Percentiles rank a stretch among this genome's conserved stretches.
Conservation (phyloP, 1,139 yeast genomes). For the Geotrichum macrosporum region DNA sequence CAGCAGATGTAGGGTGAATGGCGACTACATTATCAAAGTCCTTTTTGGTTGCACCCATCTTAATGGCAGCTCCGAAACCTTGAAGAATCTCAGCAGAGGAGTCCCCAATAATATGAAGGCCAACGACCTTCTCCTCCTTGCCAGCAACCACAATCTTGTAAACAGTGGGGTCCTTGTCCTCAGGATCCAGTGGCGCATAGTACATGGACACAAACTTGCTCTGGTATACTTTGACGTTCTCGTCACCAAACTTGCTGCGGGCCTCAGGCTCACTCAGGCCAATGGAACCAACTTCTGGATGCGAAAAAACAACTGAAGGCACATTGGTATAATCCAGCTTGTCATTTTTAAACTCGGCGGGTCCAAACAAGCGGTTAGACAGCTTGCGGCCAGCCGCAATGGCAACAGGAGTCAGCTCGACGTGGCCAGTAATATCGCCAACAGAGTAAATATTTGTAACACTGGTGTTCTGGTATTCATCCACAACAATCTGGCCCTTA, state of each 20-base stretch:
- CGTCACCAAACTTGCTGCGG: constrained; percentile 69
- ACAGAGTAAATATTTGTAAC: constrained; percentile 71
- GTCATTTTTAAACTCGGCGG: constrained; percentile 55
- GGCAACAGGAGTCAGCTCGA: constrained; percentile 96
- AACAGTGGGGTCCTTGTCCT: constrained; percentile 79
- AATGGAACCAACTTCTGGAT: constrained; percentile 94
- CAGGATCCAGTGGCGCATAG: constrained; percentile 66
- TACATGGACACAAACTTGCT: constrained; percentile 88
- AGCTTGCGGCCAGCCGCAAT: constrained; percentile 97
- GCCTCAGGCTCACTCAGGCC: constrained; percentile 83
- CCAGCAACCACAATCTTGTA: constrained; percentile 81
- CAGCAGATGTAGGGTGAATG: constrained; percentile 97
- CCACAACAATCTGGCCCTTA: constrained; percentile 60
- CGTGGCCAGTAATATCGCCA: constrained; percentile 85
- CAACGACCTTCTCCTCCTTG: constrained; percentile 85
- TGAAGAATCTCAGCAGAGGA: constrained; percentile 86
- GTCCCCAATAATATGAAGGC: constrained; percentile 90
- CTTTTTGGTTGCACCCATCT: constrained; percentile 89
- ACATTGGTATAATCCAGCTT: constrained; percentile 79
- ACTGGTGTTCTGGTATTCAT: constrained; percentile 81
- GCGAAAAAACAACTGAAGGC: constrained; percentile 91
- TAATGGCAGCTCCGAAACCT: constrained; percentile 96
- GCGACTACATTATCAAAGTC: constrained; percentile 96
- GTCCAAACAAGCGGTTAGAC: constrained; percentile 86
- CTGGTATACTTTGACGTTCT: constrained; percentile 72